Conservation (phyloP, 2,329 filamentous ascomycete species). For the Leptographium lundbergii region DNA sequence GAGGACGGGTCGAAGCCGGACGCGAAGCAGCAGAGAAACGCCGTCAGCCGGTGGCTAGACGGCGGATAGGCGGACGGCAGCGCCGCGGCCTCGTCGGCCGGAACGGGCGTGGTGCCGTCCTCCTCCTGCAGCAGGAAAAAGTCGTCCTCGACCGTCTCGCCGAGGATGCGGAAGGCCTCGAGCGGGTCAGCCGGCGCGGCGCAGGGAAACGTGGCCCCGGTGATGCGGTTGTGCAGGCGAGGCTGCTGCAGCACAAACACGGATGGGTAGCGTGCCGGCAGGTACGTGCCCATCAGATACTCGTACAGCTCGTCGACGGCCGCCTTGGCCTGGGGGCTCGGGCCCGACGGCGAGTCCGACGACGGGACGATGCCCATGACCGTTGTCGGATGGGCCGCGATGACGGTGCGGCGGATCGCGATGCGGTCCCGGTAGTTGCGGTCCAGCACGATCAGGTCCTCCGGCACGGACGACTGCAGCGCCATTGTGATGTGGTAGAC, state of each 20-base stretch:
- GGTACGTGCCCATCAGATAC: constrained; percentile 32
- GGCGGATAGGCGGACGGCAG: constrained; percentile 1
- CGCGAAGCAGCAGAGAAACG: constrained; percentile 40
- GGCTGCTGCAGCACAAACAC: constrained; percentile 26
- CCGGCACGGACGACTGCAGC: constrained; percentile 27
- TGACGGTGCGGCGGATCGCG: constrained; percentile 23
- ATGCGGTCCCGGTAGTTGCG: constrained; percentile 34
- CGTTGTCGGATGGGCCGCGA: constrained; percentile 23
- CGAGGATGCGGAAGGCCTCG: constrained; percentile 13
- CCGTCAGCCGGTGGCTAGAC: constrained; percentile 26
- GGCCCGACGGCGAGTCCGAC: neutral
- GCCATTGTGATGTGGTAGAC: constrained; percentile 43
- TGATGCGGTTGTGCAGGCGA: constrained; percentile 28
- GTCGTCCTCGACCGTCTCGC: constrained; percentile 41
- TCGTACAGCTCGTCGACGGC: constrained; percentile 36
- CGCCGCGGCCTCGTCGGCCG: neutral
- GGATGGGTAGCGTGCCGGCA: constrained; percentile 34
- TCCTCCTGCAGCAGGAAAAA: constrained; percentile 33
- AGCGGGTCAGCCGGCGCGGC: constrained; percentile 17
- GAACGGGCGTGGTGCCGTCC: constrained; percentile 16
- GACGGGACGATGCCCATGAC: constrained; percentile 28
- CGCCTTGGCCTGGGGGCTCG: constrained; percentile 18
- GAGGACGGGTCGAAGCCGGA: constrained; percentile 36
- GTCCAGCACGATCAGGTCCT: constrained; percentile 41
- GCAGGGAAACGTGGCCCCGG: constrained; percentile 18